Evolutionary conservation across 768 basidiomycete genomes (phyloP), one percentile per base, ranked within the genome.

Genomic region (Omphalotus guepiniiformis): DNA sequence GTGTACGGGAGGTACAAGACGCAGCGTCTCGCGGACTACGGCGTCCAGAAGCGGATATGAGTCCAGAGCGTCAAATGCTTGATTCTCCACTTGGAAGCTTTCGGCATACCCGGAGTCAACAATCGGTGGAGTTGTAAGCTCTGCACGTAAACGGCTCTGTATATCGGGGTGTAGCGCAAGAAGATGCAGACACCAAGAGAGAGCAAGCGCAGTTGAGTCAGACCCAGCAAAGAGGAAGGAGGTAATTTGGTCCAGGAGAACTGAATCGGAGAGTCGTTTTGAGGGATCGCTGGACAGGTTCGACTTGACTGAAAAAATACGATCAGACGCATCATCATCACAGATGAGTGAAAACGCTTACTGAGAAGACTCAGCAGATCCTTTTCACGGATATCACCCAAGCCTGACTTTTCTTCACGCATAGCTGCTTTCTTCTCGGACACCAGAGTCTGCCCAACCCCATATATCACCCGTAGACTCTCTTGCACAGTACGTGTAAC

Each of bases 211-310:
- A 25, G 78, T 76, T 2, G 80, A 73, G 55, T 84, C 82, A 21
- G 82, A 78, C 11, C 84, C 83, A 2, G 75, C 80, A 34, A 82
- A 76, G 47, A 85, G 68, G 61, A 85, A 77, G 25, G 81, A 80
- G n/a, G 76, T 74, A 53, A 82, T 76, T 59, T 83, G 80, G 51
- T 79, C 77, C 6, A 82, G 64, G n/a, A 83, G 64, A 40, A 82
- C 82, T 23, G 71, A 58, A 51, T 86, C 84, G n/a, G 78, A 71
- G 40, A 86, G 60, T 13, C 72, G 68, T 51, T 69, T 67, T 5
- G 69, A 64, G 3, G 68, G 53, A 46, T 75, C 70, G 18, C 63
- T 64, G 8, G 73, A 71, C 11, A 80, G 65, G 60, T 84, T 84
- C 12, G 81, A 75, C 61, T 78, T 76, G 53, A 85, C 84, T 85